Base-by-base conservation (phyloP, 768 basidiomycete genomes). In the Galerina marginata region DNA sequence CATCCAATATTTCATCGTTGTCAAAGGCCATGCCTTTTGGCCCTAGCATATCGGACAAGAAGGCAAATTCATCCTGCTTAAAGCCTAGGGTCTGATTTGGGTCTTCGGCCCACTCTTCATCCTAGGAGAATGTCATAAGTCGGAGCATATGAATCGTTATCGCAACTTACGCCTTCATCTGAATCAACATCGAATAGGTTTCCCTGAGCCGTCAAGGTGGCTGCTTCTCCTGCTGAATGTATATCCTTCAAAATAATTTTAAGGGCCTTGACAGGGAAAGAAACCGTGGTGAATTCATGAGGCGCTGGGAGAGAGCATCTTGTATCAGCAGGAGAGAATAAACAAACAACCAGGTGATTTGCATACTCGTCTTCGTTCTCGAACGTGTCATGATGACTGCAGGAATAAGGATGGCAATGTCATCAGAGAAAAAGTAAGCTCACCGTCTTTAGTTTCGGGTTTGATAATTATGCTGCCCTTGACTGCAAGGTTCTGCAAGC, bases 351-450 rank as follows among this genome's bases (percentile, higher is more conserved):
- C 20, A 20, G 20, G 20, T 20, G 47, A 12, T 51, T 15, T 44
- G 58, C 62, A 52, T 60, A 97, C 96, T 90, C 65, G 81, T 83
- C 78, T 88, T 92, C 52, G 97, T 93, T 68, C 87, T 83, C 36
- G 96, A 96, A 62, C 97, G 87, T 49, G 97, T 99, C 92, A 98
- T 94, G 74, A 99, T 98, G 68, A 94, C 95, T 96, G 71, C 61
- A 69, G 62, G 65, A 64, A 70, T 71, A 61, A 73, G 67, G 37
- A 56, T 58, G 57, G 45, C 47, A 48, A 43, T 52, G 57, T 58
- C 20, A 53, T 61, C 56, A 48, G 53, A 54, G 56, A 60, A 62
- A 29, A n/a, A 39, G 44, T 51, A 23, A n/a, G 74, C 91, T 80
- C 73, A 95, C 94, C 90, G 74, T 96, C 83, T 65, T 86, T 84